These are phyloP conservation scores for Cytospora paraplurivora DNA, from an alignment of 2,329 filamentous ascomycete genomes.

Conservation along the genomic window DNA sequence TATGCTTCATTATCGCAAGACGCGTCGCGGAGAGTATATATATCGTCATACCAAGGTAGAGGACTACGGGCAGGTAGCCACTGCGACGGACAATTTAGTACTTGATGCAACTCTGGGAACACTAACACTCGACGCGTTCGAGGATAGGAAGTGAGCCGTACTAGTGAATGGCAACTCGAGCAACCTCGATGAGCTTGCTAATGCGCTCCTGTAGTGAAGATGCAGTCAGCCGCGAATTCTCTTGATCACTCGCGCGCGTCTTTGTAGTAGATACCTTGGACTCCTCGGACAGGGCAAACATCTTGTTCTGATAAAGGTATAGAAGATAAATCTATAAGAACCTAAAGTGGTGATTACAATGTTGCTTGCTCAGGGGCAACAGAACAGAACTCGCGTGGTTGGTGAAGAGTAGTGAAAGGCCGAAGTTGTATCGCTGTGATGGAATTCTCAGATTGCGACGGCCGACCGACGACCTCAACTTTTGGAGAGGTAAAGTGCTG, in stretches of 20 bases:
- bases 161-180: constrained; percentile 94
- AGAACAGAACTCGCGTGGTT: constrained; percentile 5
- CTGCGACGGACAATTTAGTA: constrained; percentile 52
- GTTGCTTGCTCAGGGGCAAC: background rate
- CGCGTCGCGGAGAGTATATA: constrained; percentile 14
- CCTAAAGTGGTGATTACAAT: background rate
- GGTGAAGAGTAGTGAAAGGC: constrained; percentile 5
- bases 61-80: constrained; percentile 93
- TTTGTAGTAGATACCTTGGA: constrained; percentile 69
- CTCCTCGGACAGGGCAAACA: constrained; percentile 85
- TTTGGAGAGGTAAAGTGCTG: no score
- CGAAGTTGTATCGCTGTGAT: constrained; percentile 11
- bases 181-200: constrained; percentile 92
- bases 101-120: background rate
- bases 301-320: constrained; percentile 38
- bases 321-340: background rate
- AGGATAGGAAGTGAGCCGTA: constrained; percentile 50
- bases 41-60: constrained; percentile 79
- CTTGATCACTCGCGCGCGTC: background rate
- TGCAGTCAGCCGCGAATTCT: constrained; percentile 7
- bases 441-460: constrained; percentile 25
- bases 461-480: background rate
- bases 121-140: background rate
- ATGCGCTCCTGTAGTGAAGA: constrained; percentile 78
- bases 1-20: constrained; percentile 15